Evolutionary conservation across 108 stramenopile genomes (phyloP), one percentile per base, ranked within the genome.

Genomic region (Cyclotella sp.): DNA sequence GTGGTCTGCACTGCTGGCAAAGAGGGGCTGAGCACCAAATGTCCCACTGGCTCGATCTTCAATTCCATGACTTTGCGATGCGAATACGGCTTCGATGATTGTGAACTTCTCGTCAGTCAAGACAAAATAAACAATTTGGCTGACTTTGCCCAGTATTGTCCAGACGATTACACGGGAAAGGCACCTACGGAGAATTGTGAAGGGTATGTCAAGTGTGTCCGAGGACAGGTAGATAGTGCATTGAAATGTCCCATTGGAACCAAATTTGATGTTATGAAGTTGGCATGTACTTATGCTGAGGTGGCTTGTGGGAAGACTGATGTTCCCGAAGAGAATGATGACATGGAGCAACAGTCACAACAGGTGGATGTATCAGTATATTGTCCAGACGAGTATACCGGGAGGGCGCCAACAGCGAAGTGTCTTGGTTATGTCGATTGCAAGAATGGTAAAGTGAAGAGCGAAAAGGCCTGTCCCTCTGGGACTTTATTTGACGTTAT

Each of bases 241-340:
- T 40, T 41, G 10, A 22, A 45, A 5, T 72, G 71, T 43, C 59
- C 71, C 14, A 16, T 12, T 3, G 60, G 60, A 28, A 72, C 60
- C 19, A 72, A 49, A 43, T 72, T 72, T 41, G 71, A 72, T 24
- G 46, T 72, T 19, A 72, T 72, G 71, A 72, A 13, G n/a, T 24
- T 44, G 46, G 43, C 43, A 18, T 72, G 71, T 24, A 61, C 59
- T 16, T 60, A 61, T 49, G 54, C 47, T 21, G 22, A 39, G 18
- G 60, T 39, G 14, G 2, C 22, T 19, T 59, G 76, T 22, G 46
- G n/a, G 6, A 19, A 9, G 13, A 21, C 18, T 18, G 40, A 51
- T 13, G 51, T 24, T 47, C 28, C 21, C 8, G 45, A 45, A 2
- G 19, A 44, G 14, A 16, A 19, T 1, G 47, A 26, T 28, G 28